Evolutionary conservation across 371 early-diverging fungal species (phyloP).

Genomic region (Mucor indicus): DNA sequence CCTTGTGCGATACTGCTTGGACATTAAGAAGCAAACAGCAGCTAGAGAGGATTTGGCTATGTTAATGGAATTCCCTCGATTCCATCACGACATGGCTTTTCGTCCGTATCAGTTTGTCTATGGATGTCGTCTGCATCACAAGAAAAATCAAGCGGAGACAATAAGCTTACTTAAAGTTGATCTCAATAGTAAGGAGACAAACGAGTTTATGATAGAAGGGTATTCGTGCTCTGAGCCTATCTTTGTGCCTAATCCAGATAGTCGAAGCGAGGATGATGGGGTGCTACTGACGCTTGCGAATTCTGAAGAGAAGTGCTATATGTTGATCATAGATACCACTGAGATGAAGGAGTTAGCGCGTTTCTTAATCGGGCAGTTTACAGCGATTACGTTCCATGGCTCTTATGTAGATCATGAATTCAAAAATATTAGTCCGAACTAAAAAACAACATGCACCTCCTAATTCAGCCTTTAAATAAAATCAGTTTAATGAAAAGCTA

Average conservation of each 20-base stretch:
- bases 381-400: slow-evolving; percentile 56
- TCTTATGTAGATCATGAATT: slow-evolving; percentile 40
- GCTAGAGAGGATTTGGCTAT: slow-evolving; percentile 18
- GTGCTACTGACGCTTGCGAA: slow-evolving; percentile 54
- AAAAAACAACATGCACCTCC: no score
- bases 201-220: slow-evolving; percentile 32
- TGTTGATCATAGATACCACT: slow-evolving; percentile 54
- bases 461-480: no score
- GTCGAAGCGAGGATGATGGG: slow-evolving; percentile 74
- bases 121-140: slow-evolving; percentile 39
- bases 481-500: no score
- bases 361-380: slow-evolving; percentile 44
- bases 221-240: slow-evolving; percentile 62
- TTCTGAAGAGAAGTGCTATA: slow-evolving; percentile 35
- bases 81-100: slow-evolving; percentile 2
- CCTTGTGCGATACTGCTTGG: slow-evolving; percentile 22
- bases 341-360: slow-evolving; percentile 52
- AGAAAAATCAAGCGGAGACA: slow-evolving; percentile 23
- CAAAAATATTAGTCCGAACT: no score
- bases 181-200: slow-evolving; percentile 10
- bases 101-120: slow-evolving; percentile 35
- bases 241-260: slow-evolving; percentile 52
- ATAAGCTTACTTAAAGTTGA: slow-evolving; percentile 45
- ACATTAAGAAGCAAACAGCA: slow-evolving; percentile 7
- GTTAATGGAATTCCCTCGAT: slow-evolving; percentile 53